Conservation (phyloP, 148 eudicot species). For the Fallopia convolvulus region DNA sequence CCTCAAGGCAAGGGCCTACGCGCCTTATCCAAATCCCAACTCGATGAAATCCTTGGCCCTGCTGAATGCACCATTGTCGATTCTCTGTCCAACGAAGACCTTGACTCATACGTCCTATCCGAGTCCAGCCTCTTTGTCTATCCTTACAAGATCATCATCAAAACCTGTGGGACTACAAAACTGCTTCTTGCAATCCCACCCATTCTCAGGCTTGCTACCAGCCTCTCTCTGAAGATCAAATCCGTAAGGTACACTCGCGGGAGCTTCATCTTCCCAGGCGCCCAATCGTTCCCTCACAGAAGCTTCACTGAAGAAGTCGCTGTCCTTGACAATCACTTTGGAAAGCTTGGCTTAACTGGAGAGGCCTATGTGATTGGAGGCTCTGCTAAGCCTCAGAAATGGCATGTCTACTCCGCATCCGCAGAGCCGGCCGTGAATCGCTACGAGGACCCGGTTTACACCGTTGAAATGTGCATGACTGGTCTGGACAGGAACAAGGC, state of each 20-base stretch:
- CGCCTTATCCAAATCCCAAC: constrained; percentile 45
- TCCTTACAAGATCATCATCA: constrained; percentile 73
- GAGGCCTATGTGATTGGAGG: constrained; percentile 68
- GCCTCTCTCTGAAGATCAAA: constrained; percentile 45
- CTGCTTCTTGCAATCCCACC: constrained; percentile 63
- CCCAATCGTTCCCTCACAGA: constrained; percentile 71
- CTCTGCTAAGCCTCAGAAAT: constrained; percentile 43
- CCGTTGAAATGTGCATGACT: constrained; percentile 88
- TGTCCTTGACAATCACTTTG: constrained; percentile 57
- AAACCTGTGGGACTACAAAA: constrained; percentile 92
- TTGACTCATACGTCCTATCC: constrained; percentile 77
- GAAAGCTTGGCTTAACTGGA: constrained; percentile 52
- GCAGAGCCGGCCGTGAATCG: constrained; percentile 21
- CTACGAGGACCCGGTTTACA: constrained; percentile 41
- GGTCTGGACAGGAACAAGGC: constrained; percentile 62
- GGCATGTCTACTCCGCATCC: constrained; percentile 74
- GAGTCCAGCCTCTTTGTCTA: constrained; percentile 87
- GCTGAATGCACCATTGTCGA: constrained; percentile 91
- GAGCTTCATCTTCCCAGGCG: constrained; percentile 73
- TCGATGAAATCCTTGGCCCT: constrained; percentile 68
- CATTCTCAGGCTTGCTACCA: constrained; percentile 51
- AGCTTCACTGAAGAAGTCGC: constrained; percentile 78
- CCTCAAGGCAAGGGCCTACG: constrained; percentile 79
- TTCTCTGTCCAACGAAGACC: constrained; percentile 49
- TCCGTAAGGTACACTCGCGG: constrained; percentile 73